Evolutionary conservation across 305 asterid species (phyloP).

Genomic region (Solanum hybrid): DNA sequence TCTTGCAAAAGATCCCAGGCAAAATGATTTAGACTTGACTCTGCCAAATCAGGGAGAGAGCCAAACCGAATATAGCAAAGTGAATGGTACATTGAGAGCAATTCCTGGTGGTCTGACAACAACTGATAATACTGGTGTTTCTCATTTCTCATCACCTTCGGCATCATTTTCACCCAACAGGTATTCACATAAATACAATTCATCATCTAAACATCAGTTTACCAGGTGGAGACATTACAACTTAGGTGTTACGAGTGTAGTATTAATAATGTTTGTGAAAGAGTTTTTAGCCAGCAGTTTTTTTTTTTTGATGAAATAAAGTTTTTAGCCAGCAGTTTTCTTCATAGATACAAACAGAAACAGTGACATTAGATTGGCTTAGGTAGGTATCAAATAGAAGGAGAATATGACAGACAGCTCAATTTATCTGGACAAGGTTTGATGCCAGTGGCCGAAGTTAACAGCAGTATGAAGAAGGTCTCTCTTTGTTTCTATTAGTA

Average conservation of each 20-base stretch:
- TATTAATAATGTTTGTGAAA: constrained; percentile 1
- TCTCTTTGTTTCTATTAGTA: neutral
- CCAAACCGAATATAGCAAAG: constrained; percentile 30
- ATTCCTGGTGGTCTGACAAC: constrained; percentile 41
- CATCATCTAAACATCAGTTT: neutral
- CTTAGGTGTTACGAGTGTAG: neutral
- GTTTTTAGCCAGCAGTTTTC: neutral
- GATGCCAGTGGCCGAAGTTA: constrained; percentile 45
- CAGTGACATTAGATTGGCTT: constrained; percentile 12
- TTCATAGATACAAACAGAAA: neutral
- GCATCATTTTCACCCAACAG: constrained; percentile 48
- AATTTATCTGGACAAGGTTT: constrained; percentile 49
- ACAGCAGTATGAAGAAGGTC: constrained; percentile 66
- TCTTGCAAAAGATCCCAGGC: constrained; percentile 33
- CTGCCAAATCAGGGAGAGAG: constrained; percentile 26
- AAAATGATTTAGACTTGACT: constrained; percentile 30
- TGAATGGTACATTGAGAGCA: constrained; percentile 40
- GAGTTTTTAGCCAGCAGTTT: neutral
- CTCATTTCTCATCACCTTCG: constrained; percentile 53
- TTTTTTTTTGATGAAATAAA: neutral
- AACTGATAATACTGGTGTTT: constrained; percentile 35
- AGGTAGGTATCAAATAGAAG: constrained; percentile 53
- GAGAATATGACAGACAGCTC: constrained; percentile 37
- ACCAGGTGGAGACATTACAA: neutral
- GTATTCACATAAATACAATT: constrained; percentile 24